Conservation (phyloP, 139 green algal genomes). For the Zygnema circumcarinatum region DNA sequence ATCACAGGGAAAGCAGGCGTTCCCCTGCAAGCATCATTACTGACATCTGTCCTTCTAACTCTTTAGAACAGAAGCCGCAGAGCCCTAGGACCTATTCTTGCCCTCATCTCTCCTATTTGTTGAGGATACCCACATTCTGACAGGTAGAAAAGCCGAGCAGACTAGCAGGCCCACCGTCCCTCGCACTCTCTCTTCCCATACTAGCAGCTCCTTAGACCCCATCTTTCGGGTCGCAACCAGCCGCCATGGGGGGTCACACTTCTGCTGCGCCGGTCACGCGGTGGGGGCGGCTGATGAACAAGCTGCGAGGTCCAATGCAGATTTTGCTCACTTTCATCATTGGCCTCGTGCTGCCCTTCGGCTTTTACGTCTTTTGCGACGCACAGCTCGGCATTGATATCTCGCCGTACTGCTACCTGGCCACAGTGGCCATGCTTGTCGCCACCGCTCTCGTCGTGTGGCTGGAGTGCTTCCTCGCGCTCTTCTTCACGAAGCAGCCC, state of each 20-base stretch:
- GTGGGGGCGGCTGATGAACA: not conserved
- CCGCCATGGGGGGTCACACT: slow-evolving; percentile 2
- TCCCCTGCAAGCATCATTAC: too few species aligned
- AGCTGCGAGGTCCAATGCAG: slow-evolving; percentile 21
- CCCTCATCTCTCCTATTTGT: too few species aligned
- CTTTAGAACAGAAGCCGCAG: too few species aligned
- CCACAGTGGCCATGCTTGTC: slow-evolving; percentile 34
- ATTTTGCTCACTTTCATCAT: slow-evolving; percentile 48
- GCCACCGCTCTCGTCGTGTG: slow-evolving; percentile 35
- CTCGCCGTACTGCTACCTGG: slow-evolving; percentile 40
- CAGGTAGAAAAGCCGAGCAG: too few species aligned
- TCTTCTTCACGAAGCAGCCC: slow-evolving; percentile 12
- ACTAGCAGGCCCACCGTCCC: too few species aligned
- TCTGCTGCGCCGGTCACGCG: not conserved
- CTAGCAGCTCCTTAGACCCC: too few species aligned
- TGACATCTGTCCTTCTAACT: too few species aligned
- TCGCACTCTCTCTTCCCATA: too few species aligned
- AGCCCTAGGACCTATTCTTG: too few species aligned
- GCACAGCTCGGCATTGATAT: slow-evolving; percentile 13
- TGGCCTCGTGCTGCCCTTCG: slow-evolving; percentile 35
- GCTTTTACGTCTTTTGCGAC: slow-evolving; percentile 36
- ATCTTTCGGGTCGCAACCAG: too few species aligned
- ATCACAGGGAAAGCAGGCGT: too few species aligned
- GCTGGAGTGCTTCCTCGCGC: slow-evolving; percentile 50
- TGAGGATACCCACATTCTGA: too few species aligned